A percentile compares a stretch with the other conserved stretches of the same genome.
Conservation (phyloP, 2,329 filamentous ascomycete species). For the Phoma sp. region DNA sequence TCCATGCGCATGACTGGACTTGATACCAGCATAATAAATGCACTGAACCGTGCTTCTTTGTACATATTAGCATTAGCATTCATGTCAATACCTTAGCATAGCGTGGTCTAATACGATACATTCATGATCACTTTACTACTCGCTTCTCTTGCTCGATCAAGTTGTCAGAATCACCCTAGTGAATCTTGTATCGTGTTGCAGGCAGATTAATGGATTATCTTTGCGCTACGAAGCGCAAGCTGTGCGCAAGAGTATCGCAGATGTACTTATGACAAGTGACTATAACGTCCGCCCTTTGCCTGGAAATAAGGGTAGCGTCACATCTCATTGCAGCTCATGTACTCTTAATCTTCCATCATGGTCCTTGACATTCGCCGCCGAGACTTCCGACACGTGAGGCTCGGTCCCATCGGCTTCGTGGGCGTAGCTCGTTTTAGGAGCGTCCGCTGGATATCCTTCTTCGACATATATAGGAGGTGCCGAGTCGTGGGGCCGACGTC, state of each 20-base stretch:
- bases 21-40: not conserved
- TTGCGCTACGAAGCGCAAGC: no score
- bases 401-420: slow-evolving; percentile 2
- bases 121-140: not conserved
- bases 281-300: no score
- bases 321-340: not conserved
- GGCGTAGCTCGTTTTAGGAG: not conserved
- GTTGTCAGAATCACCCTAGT: no score
- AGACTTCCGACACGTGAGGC: slow-evolving; percentile 2
- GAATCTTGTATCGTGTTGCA: no score
- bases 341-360: not conserved
- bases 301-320: not conserved
- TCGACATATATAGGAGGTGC: not conserved
- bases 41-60: not conserved
- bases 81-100: slow-evolving; percentile 13
- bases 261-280: no score
- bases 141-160: not conserved
- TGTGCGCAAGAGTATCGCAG: no score
- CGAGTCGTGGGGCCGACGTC: not conserved
- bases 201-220: no score
- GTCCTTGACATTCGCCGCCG: slow-evolving; percentile 4
- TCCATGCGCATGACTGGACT: no score
- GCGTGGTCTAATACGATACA: slow-evolving; percentile 9
- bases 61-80: not conserved
- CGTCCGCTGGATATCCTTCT: not conserved